Base-by-base conservation (phyloP, 345 rosid species). In the Rhodomyrtus tomentosa region DNA sequence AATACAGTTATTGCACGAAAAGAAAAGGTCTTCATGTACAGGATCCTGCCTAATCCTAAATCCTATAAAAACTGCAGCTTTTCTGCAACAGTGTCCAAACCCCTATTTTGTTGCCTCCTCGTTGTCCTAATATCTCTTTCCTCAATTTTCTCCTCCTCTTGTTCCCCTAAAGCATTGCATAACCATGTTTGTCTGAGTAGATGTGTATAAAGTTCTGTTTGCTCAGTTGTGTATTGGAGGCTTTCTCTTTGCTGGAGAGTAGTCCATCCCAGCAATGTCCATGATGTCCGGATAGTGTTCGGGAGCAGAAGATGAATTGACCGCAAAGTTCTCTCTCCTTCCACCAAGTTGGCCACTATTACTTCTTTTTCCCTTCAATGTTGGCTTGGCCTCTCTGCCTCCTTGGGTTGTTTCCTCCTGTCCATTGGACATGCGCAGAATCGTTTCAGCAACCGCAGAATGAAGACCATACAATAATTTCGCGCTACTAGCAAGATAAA, bases 221-320 rank as follows among this genome's bases (percentile, higher is more conserved):
- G 40, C 22, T 85, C 84, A 92, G 84, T 92, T 92, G 82, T 92
- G 94, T 76, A 91, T 90, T 18, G 93, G 94, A 83, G 94, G 87
- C 85, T 89, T 91, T 87, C 91, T 88, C 82, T 73, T 90, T n/a
- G 94, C 92, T 10, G 92, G 92, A 87, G 94, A 88, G 55, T 92
- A 92, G 55, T 92, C 93, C 93, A 91, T 90, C 82, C 85, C 92
- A 1, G 91, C 80, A 50, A 91, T 85, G 81, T 87, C 88, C 72
- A 86, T 76, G 48, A 86, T 74, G 50, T 88, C 90, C 54, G 86
- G 90, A 53, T 83, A 49, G 3, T 80, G 83, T 56, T 88, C 87
- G 29, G 45, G 8, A 51, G 85, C 20, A 2, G 72, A 51, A 38
- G 81, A 24, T 10, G 83, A 84, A 50, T 83, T 88, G 42, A 53